Percentiles rank a stretch among this genome's conserved stretches.
These are phyloP conservation scores for Annulohypoxylon moriforme DNA, from an alignment of 495 filamentous ascomycete species.

Conservation along the genomic window DNA sequence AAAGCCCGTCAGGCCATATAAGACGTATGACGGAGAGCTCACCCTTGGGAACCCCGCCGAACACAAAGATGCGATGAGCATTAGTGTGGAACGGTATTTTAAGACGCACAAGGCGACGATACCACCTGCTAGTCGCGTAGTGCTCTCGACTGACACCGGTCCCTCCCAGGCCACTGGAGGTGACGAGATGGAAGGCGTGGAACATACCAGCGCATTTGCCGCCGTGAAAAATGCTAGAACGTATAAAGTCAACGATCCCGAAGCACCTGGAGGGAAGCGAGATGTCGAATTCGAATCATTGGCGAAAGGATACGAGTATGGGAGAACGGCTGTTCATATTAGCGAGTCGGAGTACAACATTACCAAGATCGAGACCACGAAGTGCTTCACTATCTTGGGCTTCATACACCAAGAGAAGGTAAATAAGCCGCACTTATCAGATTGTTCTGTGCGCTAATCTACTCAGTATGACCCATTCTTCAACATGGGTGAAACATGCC, in stretches of 20 bases:
- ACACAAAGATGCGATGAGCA: constrained; percentile 81
- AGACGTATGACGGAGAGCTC: constrained; percentile 81
- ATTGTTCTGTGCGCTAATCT: constrained; percentile 23
- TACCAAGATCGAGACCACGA: constrained; percentile 79
- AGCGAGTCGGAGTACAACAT: constrained; percentile 83
- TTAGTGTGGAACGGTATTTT: constrained; percentile 91
- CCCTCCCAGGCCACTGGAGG: constrained; percentile 55
- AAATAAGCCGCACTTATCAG: constrained; percentile 28
- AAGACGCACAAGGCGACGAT: constrained; percentile 80
- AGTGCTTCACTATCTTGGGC: constrained; percentile 82
- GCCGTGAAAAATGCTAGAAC: constrained; percentile 76
- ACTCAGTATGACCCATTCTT: constrained; percentile 84
- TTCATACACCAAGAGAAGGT: constrained; percentile 84
- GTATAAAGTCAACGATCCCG: constrained; percentile 82
- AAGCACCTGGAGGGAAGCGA: constrained; percentile 79
- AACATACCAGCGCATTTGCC: constrained; percentile 64
- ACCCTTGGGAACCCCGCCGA: constrained; percentile 80
- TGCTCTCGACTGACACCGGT: constrained; percentile 60
- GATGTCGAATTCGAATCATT: constrained; percentile 87
- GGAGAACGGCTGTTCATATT: constrained; percentile 90
- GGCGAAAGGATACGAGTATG: constrained; percentile 94
- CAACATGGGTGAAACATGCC: constrained; percentile 79
- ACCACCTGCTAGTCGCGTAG: constrained; percentile 80
- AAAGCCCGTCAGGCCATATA: constrained; percentile 76
- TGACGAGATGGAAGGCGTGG: constrained; percentile 58